Percentiles rank a stretch among this genome's conserved stretches.
These are phyloP conservation scores for Neofusicoccum sp. DNA, from an alignment of 2,329 filamentous ascomycete species.

Conservation along the genomic window DNA sequence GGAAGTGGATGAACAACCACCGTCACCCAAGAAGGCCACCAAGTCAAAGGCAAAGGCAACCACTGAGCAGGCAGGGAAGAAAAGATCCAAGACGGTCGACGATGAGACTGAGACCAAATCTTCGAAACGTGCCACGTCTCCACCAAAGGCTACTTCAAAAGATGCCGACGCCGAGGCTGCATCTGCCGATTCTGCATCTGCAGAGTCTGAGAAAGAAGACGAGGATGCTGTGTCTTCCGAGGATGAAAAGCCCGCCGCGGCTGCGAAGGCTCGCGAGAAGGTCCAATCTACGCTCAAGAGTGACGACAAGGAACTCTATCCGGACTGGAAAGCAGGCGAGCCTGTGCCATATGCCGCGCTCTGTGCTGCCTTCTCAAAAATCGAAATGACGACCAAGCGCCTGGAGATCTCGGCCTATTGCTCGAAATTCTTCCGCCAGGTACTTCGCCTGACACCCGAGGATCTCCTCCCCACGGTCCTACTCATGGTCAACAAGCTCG, in stretches of 20 bases:
- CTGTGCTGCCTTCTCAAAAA: slow-evolving; percentile 90
- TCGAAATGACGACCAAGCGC: slow-evolving; percentile 93
- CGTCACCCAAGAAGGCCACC: slow-evolving; percentile 19
- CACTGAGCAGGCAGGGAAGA: not conserved
- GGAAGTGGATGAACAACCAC: slow-evolving; percentile 4
- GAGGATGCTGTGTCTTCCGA: slow-evolving; percentile 56
- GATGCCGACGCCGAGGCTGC: not conserved
- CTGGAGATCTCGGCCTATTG: slow-evolving; percentile 87
- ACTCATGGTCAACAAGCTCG: slow-evolving; percentile 97
- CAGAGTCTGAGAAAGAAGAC: slow-evolving; percentile 33
- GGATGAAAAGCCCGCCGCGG: slow-evolving; percentile 69
- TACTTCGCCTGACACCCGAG: slow-evolving; percentile 84
- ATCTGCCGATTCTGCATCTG: not conserved
- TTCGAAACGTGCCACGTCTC: not conserved
- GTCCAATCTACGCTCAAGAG: slow-evolving; percentile 75
- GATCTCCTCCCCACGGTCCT: slow-evolving; percentile 88
- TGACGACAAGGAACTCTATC: slow-evolving; percentile 77
- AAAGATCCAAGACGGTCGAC: not conserved
- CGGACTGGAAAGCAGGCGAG: slow-evolving; percentile 87
- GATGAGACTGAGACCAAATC: not conserved
- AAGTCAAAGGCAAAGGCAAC: slow-evolving; percentile 8
- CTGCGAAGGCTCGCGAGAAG: slow-evolving; percentile 76
- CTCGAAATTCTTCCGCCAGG: slow-evolving; percentile 87
- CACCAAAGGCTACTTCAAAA: slow-evolving; percentile 1
- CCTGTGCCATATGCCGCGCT: slow-evolving; percentile 94